A percentile compares a stretch with the other conserved stretches of the same genome.
These are phyloP conservation scores for Collybia sp. DNA, from an alignment of 768 basidiomycete genomes.

Conservation along the genomic window DNA sequence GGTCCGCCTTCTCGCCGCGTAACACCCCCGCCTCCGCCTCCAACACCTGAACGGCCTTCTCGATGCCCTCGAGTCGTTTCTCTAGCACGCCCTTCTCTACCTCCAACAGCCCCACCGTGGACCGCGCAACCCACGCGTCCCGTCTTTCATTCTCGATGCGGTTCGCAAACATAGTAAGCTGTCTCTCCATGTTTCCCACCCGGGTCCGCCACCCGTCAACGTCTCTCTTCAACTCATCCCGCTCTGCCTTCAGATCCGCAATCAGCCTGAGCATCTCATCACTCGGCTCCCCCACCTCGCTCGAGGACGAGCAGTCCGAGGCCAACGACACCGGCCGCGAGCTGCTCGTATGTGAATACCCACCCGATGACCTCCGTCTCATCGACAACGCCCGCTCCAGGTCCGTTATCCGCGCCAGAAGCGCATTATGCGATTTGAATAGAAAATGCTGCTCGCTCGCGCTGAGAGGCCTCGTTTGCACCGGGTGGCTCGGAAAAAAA, in stretches of 20 bases:
- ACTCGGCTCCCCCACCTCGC: conserved; percentile 43
- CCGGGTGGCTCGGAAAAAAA: conserved; percentile 34
- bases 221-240: conserved; percentile 86
- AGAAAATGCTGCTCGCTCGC: conserved; percentile 81
- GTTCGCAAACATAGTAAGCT: conserved; percentile 56
- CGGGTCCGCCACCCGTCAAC: conserved; percentile 83
- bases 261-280: conserved; percentile 79
- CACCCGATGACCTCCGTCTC: conserved; percentile 29
- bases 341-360: conserved; percentile 26
- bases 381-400: conserved; percentile 65
- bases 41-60: conserved; percentile 21
- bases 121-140: conserved; percentile 83
- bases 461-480: conserved; percentile 51
- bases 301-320: conserved; percentile 35
- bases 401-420: conserved; percentile 78
- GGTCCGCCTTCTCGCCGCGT: conserved; percentile 18
- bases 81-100: conserved; percentile 59
- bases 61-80: conserved; percentile 38
- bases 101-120: conserved; percentile 60
- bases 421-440: conserved; percentile 78
- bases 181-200: conserved; percentile 73
- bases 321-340: conserved; percentile 50
- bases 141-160: conserved; percentile 75
- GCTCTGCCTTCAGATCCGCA: conserved; percentile 78
- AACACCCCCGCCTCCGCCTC: conserved; percentile 21